Evolutionary conservation across 1,284 basidiomycete genomes (phyloP), one percentile per base, ranked within the genome.

Genomic region (Sanghuangporus weigelae): DNA sequence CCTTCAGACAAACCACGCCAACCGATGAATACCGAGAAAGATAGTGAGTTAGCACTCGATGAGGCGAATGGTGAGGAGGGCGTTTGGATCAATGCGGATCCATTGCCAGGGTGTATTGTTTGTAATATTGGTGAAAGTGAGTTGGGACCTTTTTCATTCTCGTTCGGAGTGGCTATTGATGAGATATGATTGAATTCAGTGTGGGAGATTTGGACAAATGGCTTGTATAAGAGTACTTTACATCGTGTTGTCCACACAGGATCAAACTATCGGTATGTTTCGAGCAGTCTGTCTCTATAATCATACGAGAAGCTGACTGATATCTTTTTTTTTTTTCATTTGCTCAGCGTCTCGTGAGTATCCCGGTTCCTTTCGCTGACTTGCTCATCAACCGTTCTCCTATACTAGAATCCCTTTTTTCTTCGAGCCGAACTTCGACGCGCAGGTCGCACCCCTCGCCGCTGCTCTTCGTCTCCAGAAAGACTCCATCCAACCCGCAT

Each of bases 121-220:
- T 91, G 90, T 73, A 93, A 93, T 69, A 84, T 93, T 51, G 91
- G 91, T 14, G 90, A 92, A 79, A 93, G 91, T 91, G 64, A 73
- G 86, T 76, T 8, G 19, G 16, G 31, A n/a, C 35, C 19, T 57
- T 23, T 23, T 16, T 50, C 57, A 11, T 10, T 56, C 40, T 26
- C 23, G 23, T 7, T 39, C 5, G 7, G 21, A 11, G 23, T 38
- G 14, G 44, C 44, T n/a, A 16, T 42, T 42, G n/a, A 38, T 31
- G 21, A 26, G 19, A 39, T 53, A 7, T n/a, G 19, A 1, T 51
- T 1, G 11, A 2, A 14, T 46, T 12, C 67, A 89, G 87, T 91
- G 89, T 92, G 90, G 89, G 90, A 93, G 78, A 81, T 87, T 46
- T 94, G 92, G 92, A 87, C 87, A 11, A 86, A 88, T 68, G 91